Base-by-base conservation (phyloP, 306 rosid species). In the Hippophae gyantsensis region DNA sequence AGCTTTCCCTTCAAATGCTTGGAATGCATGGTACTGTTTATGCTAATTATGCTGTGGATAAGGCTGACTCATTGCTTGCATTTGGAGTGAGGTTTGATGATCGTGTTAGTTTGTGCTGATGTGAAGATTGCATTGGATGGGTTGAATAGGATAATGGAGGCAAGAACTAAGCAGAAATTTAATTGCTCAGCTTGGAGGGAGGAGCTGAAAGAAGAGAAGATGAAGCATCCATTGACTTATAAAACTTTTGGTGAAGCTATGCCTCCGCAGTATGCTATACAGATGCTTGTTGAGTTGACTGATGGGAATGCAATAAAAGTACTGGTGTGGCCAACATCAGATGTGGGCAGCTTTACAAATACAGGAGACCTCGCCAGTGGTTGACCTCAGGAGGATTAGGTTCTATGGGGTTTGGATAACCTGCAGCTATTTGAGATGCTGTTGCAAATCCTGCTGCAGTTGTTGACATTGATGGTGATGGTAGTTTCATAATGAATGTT, bases 71-170 rank as follows among this genome's bases (percentile, higher is more conserved):
- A 66, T 65, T 92, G 75, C 95, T 87, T 63, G 99, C 95, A 0
- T 90, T 87, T 52, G 97, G 97, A 13, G 97, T 90, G 56, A 79
- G 98, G 73, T 92, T 92, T 26, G 98, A 92, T 68, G 98, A 92
- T 52, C 87, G 90, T 46, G 98, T 92, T 6, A 2, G 64, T 87
- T 44, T 85, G 95, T 50, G 89, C 77, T 0, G 95, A 92, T 68
- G 14, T 92, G 69, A 87, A 80, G 66, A n/a, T 75, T 45, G 96
- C 95, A 0, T 68, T 92, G 76, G 52, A 76, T 42, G 86, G 89
- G 18, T 67, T 92, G 66, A 92, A 83, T 48, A 43, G 9, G 63
- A 68, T 85, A 49, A 56, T 92, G 70, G 93, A 84, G 69, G 54
- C 60, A 23, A 69, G 71, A 3, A 32, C 60, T 2, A 78, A 75